Percentiles rank a stretch among this genome's conserved stretches.
Evolutionary conservation across 73 alveolate species (phyloP).

Genomic region (Paramecium primaurelia): DNA sequence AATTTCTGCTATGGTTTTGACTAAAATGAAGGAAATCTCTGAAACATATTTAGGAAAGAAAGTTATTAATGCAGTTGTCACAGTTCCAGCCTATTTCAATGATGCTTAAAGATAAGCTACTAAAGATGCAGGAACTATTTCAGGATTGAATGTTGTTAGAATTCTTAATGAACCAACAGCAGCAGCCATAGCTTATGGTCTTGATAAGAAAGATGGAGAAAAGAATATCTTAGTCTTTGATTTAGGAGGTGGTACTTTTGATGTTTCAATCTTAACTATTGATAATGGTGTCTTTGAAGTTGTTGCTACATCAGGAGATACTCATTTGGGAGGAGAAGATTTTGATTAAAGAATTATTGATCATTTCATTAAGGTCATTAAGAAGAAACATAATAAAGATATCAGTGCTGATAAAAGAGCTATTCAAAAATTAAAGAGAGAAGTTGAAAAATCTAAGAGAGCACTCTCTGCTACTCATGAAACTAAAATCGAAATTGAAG

Average conservation of each 20-base stretch:
- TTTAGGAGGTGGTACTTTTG: conserved; percentile 98
- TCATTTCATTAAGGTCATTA: conserved; percentile 87
- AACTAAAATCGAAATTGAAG: conserved; percentile 92
- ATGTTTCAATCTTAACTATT: conserved; percentile 94
- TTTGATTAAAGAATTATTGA: conserved; percentile 96
- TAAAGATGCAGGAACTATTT: conserved; percentile 98
- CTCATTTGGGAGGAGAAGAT: conserved; percentile 99
- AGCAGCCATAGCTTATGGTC: conserved; percentile 99
- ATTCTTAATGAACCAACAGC: conserved; percentile 99
- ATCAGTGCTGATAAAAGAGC: conserved; percentile 86
- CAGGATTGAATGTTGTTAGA: conserved; percentile 96
- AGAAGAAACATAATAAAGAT: conserved; percentile 90
- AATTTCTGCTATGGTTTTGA: conserved; percentile 92
- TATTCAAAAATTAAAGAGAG: conserved; percentile 93
- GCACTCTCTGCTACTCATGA: conserved; percentile 94
- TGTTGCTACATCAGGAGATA: conserved; percentile 97
- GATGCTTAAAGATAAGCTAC: conserved; percentile 97
- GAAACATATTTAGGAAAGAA: conserved; percentile 93
- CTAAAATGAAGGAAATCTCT: conserved; percentile 81
- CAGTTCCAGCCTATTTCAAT: conserved; percentile 97
- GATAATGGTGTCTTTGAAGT: conserved; percentile 98
- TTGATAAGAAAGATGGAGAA: conserved; percentile 92
- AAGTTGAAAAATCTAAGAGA: conserved; percentile 98
- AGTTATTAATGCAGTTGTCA: conserved; percentile 96
- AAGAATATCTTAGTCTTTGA: conserved; percentile 91